Conservation (phyloP, 1,284 basidiomycete species). For the Pseudozyma tsukubaensis region DNA sequence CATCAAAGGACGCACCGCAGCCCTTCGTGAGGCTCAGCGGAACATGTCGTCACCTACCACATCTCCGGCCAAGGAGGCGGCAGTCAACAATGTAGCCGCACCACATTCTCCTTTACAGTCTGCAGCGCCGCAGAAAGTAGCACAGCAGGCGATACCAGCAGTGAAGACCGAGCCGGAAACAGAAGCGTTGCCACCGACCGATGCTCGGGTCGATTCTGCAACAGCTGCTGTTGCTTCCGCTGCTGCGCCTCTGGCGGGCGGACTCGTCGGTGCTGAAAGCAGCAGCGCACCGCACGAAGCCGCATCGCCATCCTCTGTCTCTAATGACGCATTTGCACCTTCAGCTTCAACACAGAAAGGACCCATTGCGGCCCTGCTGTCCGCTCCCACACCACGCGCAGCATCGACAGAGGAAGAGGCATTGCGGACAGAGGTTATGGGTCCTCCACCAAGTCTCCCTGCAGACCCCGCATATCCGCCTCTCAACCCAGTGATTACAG, state of each 20-base stretch:
- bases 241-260: slow-evolving; percentile 11
- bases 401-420: slow-evolving; percentile 10
- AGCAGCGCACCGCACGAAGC: not conserved
- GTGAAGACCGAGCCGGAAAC: slow-evolving; percentile 13
- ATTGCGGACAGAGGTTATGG: slow-evolving; percentile 50
- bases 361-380: slow-evolving; percentile 14
- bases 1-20: slow-evolving; percentile 20
- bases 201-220: not conserved
- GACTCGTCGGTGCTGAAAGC: slow-evolving; percentile 11
- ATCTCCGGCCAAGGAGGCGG: slow-evolving; percentile 5
- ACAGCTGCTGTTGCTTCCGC: not conserved
- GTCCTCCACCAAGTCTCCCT: slow-evolving; percentile 46
- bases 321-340: not conserved
- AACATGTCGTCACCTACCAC: slow-evolving; percentile 17
- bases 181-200: not conserved
- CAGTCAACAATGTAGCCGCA: not conserved
- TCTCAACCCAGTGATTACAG: slow-evolving; percentile 33
- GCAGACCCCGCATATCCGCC: slow-evolving; percentile 42
- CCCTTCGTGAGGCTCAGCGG: slow-evolving; percentile 35
- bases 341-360: slow-evolving; percentile 1
- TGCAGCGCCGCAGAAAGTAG: not conserved
- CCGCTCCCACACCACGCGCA: not conserved
- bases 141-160: not conserved
- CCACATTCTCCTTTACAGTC: not conserved
- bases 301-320: not conserved